phyloP scores from a whole-genome alignment of 2,329 filamentous ascomycete species.

The Fusarium virguliforme region DNA sequence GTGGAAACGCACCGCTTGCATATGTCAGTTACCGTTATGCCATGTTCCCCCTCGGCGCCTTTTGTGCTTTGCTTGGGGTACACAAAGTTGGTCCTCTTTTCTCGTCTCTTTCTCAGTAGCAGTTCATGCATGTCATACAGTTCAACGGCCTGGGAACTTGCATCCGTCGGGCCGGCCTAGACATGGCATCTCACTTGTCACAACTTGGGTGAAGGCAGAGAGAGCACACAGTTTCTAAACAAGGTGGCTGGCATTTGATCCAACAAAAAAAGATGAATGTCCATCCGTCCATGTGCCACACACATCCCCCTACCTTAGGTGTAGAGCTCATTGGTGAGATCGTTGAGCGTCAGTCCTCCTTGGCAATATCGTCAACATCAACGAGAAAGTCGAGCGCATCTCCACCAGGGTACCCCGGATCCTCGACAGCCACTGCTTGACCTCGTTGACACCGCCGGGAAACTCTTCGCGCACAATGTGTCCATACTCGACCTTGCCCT shows the following conservation, averaged over 20 bases:
- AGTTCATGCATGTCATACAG: conserved; percentile 4
- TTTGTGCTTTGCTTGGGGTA: background rate
- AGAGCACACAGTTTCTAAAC: background rate
- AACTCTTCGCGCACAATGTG: conserved; percentile 90
- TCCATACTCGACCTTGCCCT: conserved; percentile 82
- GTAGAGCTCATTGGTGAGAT: conserved; percentile 80
- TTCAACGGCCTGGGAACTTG: conserved; percentile 12
- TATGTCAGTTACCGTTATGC: conserved; percentile 27
- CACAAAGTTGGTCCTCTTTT: conserved; percentile 11
- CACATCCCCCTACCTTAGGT: conserved; percentile 60
- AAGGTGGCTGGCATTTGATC: background rate
- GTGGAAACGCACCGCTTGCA: conserved; percentile 37
- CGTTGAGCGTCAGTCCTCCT: conserved; percentile 82
- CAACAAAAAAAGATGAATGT: background rate
- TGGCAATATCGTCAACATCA: conserved; percentile 86
- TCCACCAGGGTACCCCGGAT: conserved; percentile 83
- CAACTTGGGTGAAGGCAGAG: background rate
- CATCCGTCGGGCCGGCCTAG: background rate
- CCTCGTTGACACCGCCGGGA: conserved; percentile 78
- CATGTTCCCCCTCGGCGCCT: background rate
- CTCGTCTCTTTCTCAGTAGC: background rate
- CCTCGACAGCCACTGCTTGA: conserved; percentile 78
- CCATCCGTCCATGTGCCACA: background rate
- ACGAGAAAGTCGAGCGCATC: conserved; percentile 91
- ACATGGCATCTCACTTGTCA: background rate